These are phyloP conservation scores for Acorus calamus DNA, from an alignment of 106 monocot genomes.

Conservation along the genomic window DNA sequence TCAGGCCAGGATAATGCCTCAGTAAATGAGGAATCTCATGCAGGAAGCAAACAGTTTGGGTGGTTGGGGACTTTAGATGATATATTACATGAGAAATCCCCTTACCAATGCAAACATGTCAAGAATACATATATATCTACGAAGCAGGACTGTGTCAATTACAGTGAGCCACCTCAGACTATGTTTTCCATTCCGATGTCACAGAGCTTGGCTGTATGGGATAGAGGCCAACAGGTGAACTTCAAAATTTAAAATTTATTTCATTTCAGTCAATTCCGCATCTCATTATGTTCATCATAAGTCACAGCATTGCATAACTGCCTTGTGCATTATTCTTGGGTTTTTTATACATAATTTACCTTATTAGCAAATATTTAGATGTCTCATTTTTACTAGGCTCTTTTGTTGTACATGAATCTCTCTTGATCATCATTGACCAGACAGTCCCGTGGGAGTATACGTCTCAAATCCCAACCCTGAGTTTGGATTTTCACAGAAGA, in stretches of 20 bases:
- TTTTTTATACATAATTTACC: no score
- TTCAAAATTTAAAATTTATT: not conserved
- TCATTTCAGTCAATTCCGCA: no score
- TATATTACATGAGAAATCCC: constrained; percentile 11
- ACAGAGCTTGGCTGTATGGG: not conserved
- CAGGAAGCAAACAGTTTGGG: constrained; percentile 22
- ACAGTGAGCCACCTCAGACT: constrained; percentile 7
- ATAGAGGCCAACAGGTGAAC: constrained; percentile 19
- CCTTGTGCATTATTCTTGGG: no score
- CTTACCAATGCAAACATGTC: constrained; percentile 2
- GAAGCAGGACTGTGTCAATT: constrained; percentile 4
- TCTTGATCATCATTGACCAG: no score
- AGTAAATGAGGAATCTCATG: constrained; percentile 22
- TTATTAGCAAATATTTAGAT: no score
- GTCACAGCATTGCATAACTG: no score
- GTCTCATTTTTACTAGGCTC: no score
- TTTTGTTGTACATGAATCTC: no score
- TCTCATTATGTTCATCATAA: no score
- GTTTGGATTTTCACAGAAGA: not conserved
- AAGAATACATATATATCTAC: not conserved
- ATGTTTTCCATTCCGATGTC: constrained; percentile 6
- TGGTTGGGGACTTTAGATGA: constrained; percentile 44
- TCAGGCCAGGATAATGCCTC: constrained; percentile 11
- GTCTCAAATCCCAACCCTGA: no score
- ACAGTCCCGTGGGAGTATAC: no score